Evolutionary conservation across 2,329 filamentous ascomycete species (phyloP).

Genomic region (Chalaropsis ovoidea): DNA sequence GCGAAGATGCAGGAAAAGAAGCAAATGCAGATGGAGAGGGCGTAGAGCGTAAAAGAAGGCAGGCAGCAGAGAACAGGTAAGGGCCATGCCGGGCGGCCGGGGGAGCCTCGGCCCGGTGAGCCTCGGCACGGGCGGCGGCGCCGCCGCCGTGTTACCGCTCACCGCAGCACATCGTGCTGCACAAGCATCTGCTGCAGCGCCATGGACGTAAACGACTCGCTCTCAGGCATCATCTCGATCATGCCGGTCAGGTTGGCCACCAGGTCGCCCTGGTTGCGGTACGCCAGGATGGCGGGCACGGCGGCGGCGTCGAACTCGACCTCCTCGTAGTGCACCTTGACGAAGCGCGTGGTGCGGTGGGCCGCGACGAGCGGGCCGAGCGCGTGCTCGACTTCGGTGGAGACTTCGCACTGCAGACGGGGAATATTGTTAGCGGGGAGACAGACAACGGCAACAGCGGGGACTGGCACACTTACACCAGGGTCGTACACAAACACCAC

Average conservation of each 20-base stretch:
- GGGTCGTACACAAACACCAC: slow-evolving; percentile 91
- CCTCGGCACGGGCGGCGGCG: neutral
- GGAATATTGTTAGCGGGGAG: slow-evolving; percentile 26
- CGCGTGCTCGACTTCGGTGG: slow-evolving; percentile 66
- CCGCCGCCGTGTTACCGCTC: neutral
- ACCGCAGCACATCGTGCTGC: slow-evolving; percentile 41
- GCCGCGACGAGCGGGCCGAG: slow-evolving; percentile 62
- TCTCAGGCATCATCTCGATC: slow-evolving; percentile 70
- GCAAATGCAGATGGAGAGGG: neutral
- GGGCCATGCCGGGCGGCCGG: no score
- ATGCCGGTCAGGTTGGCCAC: slow-evolving; percentile 84
- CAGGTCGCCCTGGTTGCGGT: slow-evolving; percentile 76
- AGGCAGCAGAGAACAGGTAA: neutral
- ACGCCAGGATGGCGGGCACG: slow-evolving; percentile 80
- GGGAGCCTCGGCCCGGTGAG: no score
- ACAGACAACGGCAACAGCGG: neutral
- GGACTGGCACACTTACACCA: slow-evolving; percentile 54
- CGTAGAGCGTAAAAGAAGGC: neutral
- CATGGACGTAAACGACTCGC: slow-evolving; percentile 48
- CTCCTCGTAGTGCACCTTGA: slow-evolving; percentile 83
- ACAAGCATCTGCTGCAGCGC: slow-evolving; percentile 45
- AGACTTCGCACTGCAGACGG: slow-evolving; percentile 59
- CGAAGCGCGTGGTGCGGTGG: slow-evolving; percentile 66
- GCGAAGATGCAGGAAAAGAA: slow-evolving; percentile 3
- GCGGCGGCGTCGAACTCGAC: slow-evolving; percentile 88